These are phyloP conservation scores for Codiaeum variegatum DNA, from an alignment of 441 rosid genomes.

Conservation along the genomic window DNA sequence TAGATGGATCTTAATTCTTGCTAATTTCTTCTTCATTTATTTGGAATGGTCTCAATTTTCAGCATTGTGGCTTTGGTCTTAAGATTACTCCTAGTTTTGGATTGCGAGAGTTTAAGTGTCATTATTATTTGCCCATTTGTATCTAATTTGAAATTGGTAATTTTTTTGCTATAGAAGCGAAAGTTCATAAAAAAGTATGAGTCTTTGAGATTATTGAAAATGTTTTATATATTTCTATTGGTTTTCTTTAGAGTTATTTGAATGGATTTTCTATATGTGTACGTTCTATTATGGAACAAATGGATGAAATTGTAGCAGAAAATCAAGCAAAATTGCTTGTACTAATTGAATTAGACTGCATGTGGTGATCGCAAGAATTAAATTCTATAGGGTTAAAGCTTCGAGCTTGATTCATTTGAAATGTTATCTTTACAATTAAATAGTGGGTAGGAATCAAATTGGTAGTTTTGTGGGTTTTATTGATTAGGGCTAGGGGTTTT, in stretches of 20 bases:
- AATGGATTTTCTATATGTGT: neutral
- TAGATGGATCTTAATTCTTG: no score
- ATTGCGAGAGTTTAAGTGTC: no score
- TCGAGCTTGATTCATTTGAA: neutral
- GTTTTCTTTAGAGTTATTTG: neutral
- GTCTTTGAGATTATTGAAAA: neutral
- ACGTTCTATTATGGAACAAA: slow-evolving; percentile 1
- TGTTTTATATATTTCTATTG: neutral
- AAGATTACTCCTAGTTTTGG: no score
- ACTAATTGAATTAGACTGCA: neutral
- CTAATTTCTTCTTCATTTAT: no score
- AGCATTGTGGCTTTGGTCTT: no score
- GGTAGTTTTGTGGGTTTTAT: neutral
- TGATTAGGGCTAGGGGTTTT: neutral
- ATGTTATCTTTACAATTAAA: neutral
- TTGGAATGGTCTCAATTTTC: no score
- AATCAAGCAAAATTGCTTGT: neutral
- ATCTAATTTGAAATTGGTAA: no score
- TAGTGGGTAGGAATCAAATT: neutral
- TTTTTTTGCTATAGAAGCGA: no score
- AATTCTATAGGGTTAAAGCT: neutral
- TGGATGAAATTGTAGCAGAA: neutral
- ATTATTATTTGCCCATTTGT: no score
- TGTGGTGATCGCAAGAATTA: neutral
- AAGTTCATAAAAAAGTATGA: neutral